These are phyloP conservation scores for Calocera cornea DNA, from an alignment of 768 basidiomycete species.

Conservation along the genomic window DNA sequence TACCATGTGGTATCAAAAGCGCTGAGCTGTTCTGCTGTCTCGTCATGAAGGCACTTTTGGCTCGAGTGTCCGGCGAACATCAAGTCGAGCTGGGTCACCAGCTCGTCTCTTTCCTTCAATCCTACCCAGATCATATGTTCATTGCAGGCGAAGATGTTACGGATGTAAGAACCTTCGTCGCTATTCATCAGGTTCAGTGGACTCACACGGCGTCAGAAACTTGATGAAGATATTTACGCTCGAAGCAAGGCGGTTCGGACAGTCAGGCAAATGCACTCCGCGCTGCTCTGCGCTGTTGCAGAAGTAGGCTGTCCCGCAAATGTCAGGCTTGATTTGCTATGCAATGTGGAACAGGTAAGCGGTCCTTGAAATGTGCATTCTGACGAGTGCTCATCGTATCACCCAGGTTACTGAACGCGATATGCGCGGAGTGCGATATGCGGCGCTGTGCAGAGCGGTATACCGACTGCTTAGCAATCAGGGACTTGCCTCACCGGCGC, in stretches of 20 bases:
- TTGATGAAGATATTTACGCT: constrained; percentile 13
- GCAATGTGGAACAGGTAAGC: not conserved
- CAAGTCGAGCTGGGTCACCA: constrained; percentile 40
- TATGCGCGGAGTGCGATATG: constrained; percentile 32
- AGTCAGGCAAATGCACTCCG: constrained; percentile 12
- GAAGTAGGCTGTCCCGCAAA: constrained; percentile 13
- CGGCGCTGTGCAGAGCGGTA: constrained; percentile 45
- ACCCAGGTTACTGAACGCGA: constrained; percentile 13
- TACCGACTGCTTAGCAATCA: constrained; percentile 56
- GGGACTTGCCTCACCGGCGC: constrained; percentile 34
- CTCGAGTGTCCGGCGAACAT: constrained; percentile 1
- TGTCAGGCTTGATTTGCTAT: not conserved
- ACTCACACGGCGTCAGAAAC: not conserved
- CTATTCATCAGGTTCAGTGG: not conserved
- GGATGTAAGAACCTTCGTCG: not conserved
- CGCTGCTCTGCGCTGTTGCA: constrained; percentile 16
- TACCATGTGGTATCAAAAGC: constrained; percentile 39
- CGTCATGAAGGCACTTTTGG: constrained; percentile 7
- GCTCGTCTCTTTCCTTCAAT: constrained; percentile 11
- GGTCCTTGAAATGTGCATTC: not conserved
- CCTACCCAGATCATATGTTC: constrained; percentile 6
- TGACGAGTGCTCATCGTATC: not conserved
- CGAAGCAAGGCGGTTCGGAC: constrained; percentile 16
- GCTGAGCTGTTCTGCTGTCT: constrained; percentile 47
- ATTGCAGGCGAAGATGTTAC: not conserved